Conservation (phyloP, 2,329 filamentous ascomycete genomes). For the Xylariaceae sp. region DNA sequence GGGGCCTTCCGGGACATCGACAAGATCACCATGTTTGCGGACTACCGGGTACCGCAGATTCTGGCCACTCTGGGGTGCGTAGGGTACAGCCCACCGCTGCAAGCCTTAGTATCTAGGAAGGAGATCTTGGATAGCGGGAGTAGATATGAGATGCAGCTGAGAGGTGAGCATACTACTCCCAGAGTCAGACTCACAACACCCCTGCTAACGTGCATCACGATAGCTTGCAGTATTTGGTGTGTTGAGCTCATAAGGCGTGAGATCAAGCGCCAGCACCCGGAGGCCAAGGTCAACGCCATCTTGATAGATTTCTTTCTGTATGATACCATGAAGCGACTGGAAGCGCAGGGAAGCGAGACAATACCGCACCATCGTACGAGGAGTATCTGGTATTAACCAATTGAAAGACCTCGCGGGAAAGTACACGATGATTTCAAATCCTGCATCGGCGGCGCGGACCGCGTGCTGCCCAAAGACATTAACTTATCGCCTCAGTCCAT, state of each 20-base stretch:
- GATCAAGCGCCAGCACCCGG: slow-evolving; percentile 66
- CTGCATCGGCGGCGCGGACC: too few relatives aligned
- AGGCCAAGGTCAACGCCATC: slow-evolving; percentile 72
- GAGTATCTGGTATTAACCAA: slow-evolving; percentile 93
- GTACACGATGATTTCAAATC: too few relatives aligned
- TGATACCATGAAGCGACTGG: slow-evolving; percentile 83
- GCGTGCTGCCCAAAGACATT: too few relatives aligned
- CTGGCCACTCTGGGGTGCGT: slow-evolving; percentile 76
- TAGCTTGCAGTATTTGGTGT: slow-evolving; percentile 90
- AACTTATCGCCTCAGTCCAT: too few relatives aligned
- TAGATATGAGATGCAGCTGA: slow-evolving; percentile 76
- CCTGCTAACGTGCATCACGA: not conserved
- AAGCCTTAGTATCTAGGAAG: slow-evolving; percentile 58
- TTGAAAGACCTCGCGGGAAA: too few relatives aligned
- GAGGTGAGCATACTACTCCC: slow-evolving; percentile 45
- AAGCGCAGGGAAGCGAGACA: slow-evolving; percentile 51
- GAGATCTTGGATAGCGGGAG: slow-evolving; percentile 63
- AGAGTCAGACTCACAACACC: not conserved
- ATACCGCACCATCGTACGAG: slow-evolving; percentile 83
- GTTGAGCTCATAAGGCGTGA: slow-evolving; percentile 81
- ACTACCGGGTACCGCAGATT: slow-evolving; percentile 95
- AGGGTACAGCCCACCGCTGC: slow-evolving; percentile 73
- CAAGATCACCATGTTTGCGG: slow-evolving; percentile 96
- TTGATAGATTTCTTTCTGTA: slow-evolving; percentile 97
- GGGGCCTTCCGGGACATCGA: slow-evolving; percentile 86